Evolutionary conservation across 2,329 filamentous ascomycete genomes (phyloP), one percentile per base, ranked within the genome.

Genomic region (Paecilomyces dactylethromorphus): DNA sequence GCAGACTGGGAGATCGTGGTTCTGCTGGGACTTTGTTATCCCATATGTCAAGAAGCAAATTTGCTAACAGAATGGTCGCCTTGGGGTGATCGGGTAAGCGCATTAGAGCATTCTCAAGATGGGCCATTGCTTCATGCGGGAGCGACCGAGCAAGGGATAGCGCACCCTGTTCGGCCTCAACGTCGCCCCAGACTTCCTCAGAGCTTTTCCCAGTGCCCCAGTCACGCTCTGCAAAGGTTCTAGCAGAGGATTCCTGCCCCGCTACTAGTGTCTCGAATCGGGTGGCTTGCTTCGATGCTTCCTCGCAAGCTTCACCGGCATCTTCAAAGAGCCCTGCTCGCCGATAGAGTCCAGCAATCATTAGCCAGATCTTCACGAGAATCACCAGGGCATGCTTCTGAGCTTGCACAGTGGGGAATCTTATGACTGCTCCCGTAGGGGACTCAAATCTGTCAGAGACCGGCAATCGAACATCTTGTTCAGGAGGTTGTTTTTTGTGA

Each of bases 301-400:
- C 94, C 11, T 86, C 82, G 29, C 92, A 84, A 6, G 93, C 91
- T 56, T 87, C 90, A 65, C 84, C 85, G 12, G 90, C 87, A 71
- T 97, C 93, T 21, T 92, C 88, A 58, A 86, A 85, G 78, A 95
- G 86, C 8, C 84, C 84, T 7, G 93, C 91, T 56, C 91, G 85
- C 29, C 91, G 85, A 70, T 97, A 99, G 63, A 97, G 87, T 0
- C 89, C 89, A 1, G 91, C 89, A 61, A 97, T 91, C 70, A 94
- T 88, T 8, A 97, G 80, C 94, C 94, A 99, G 32, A 97, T 87
- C 64, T 88, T 88, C 21, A 92, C 79, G 15, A 99, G 74, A 11
- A 87, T 69, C 3, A 79, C 79, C 12, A 85, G 76, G 15, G 80
- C 82, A 59, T 85, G 82, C 57, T 81, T 81, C 56, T 83, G 79